These are phyloP conservation scores for Kodamaea fungicola DNA, from an alignment of 1,139 yeast species.

Conservation along the genomic window DNA sequence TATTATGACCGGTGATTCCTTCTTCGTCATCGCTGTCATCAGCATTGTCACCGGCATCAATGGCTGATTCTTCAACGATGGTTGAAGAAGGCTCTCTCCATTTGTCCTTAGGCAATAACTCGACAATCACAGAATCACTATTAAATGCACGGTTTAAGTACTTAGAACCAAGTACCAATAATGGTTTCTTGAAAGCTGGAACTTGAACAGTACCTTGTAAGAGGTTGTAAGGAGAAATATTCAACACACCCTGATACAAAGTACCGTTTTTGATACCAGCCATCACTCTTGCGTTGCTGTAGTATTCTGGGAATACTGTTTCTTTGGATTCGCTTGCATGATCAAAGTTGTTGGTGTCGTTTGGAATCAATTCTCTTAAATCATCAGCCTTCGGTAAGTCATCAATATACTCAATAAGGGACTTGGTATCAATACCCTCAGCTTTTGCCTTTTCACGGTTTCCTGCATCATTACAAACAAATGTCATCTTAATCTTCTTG, in stretches of 20 bases:
- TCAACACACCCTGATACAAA: constrained; percentile 78
- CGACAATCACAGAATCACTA: constrained; percentile 89
- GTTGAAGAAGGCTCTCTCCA: constrained; percentile 88
- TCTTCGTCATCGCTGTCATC: constrained; percentile 47
- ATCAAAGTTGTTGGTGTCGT: constrained; percentile 28
- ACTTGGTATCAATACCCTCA: constrained; percentile 53
- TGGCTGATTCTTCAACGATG: constrained; percentile 69
- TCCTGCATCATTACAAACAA: constrained; percentile 75
- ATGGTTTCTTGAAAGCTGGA: constrained; percentile 74
- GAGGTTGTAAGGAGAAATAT: constrained; percentile 81
- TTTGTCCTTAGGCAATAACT: constrained; percentile 75
- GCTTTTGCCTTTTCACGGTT: constrained; percentile 57
- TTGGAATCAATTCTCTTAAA: constrained; percentile 78
- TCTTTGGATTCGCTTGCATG: constrained; percentile 33
- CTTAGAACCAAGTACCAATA: constrained; percentile 77
- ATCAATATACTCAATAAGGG: constrained; percentile 66
- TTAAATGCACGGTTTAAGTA: constrained; percentile 87
- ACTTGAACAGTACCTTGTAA: constrained; percentile 82
- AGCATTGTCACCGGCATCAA: constrained; percentile 60
- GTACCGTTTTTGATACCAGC: constrained; percentile 91
- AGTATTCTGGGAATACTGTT: constrained; percentile 71
- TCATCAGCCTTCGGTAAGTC: constrained; percentile 71
- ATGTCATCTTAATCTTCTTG: constrained; percentile 48
- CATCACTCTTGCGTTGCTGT: constrained; percentile 74
- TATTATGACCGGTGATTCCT: constrained; percentile 30